These are phyloP conservation scores for Thielaviopsis musarum DNA, from an alignment of 2,329 filamentous ascomycete species.

Conservation along the genomic window DNA sequence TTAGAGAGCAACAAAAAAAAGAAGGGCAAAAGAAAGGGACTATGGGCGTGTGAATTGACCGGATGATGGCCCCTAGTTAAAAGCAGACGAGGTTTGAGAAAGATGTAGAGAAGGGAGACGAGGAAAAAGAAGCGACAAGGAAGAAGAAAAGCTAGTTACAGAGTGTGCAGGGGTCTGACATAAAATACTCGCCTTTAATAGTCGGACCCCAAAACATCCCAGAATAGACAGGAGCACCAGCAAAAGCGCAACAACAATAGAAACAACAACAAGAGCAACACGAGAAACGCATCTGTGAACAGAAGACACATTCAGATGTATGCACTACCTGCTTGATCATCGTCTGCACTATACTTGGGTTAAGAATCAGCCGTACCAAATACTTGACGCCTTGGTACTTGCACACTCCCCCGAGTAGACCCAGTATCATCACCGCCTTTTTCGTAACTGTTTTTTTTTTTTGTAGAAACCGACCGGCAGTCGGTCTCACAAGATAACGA, in stretches of 20 bases:
- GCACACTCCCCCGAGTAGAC: neutral
- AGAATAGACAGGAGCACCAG: neutral
- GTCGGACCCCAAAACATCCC: neutral
- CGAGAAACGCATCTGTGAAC: too few species aligned
- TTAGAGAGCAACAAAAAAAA: neutral
- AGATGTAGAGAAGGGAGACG: constrained; percentile 3
- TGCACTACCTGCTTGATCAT: neutral
- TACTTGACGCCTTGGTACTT: neutral
- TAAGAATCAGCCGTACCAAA: neutral
- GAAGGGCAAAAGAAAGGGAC: neutral
- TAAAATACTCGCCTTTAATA: neutral
- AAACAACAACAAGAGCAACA: neutral
- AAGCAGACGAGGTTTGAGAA: constrained; percentile 3
- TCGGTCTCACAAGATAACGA: too few species aligned
- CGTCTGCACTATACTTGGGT: neutral
- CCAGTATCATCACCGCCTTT: neutral
- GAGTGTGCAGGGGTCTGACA: neutral
- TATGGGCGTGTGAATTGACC: neutral
- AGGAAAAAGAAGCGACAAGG: neutral
- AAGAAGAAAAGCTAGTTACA: neutral
- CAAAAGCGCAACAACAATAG: neutral
- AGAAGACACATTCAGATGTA: too few species aligned
- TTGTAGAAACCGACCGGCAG: neutral
- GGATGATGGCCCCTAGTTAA: neutral
- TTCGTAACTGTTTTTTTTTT: neutral